Evolutionary conservation across 306 rosid genomes (phyloP).

Genomic region (Begonia fuchsioides): DNA sequence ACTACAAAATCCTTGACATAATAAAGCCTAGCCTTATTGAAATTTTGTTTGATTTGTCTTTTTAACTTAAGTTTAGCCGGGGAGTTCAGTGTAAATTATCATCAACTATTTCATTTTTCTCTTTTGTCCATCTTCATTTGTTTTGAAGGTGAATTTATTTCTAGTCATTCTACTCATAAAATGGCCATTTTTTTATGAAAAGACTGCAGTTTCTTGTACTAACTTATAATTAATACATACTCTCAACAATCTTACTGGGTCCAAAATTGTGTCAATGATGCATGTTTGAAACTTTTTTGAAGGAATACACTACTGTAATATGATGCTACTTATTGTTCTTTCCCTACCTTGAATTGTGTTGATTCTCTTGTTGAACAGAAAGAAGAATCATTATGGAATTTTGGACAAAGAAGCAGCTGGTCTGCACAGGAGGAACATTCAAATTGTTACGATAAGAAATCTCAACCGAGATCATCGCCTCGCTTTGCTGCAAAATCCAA

Average conservation of each 20-base stretch:
- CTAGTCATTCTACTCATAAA: too few species aligned
- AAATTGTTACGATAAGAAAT: not conserved
- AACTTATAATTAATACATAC: too few species aligned
- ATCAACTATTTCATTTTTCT: too few species aligned
- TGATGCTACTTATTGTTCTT: not conserved
- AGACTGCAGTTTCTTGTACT: too few species aligned
- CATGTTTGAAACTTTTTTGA: not conserved
- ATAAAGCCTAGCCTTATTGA: not conserved
- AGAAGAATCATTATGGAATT: not conserved
- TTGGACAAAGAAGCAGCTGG: not conserved
- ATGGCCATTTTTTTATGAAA: too few species aligned
- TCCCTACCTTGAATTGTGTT: not conserved
- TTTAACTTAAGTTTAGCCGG: too few species aligned
- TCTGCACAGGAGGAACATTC: not conserved
- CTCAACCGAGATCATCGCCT: not conserved
- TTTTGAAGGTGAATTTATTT: too few species aligned
- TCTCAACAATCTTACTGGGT: too few species aligned
- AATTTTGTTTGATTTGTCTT: too few species aligned
- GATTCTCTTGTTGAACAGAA: not conserved
- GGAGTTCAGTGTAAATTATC: too few species aligned
- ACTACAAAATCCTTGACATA: too few species aligned
- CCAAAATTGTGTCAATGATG: not conserved
- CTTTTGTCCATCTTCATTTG: too few species aligned
- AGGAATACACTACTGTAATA: not conserved
- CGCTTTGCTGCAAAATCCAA: not conserved